Conservation (phyloP, 495 filamentous ascomycete genomes). For the Ascodesmis nigricans region DNA sequence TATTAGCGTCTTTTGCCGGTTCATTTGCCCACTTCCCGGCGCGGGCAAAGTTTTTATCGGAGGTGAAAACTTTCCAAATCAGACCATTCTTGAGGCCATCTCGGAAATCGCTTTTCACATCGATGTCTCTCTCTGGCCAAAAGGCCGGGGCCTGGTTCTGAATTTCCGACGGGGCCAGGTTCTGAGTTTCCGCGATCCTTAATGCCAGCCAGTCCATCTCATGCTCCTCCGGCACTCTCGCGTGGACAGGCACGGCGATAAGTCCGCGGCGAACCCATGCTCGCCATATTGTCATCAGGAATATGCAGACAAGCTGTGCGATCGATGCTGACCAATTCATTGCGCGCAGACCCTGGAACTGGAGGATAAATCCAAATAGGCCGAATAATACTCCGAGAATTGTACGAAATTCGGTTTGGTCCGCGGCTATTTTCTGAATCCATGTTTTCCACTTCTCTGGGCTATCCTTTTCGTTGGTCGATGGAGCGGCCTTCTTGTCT, state of each 20-base stretch:
- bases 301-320: constrained; percentile 7
- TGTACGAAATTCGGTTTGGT: not conserved
- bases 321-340: constrained; percentile 24
- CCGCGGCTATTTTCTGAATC: not conserved
- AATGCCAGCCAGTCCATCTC: constrained; percentile 10
- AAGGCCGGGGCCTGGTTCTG: not conserved
- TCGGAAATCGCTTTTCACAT: not conserved
- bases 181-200: not conserved
- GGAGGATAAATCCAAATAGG: constrained; percentile 25
- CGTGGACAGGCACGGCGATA: not conserved
- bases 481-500: not conserved
- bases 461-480: not conserved
- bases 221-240: not conserved
- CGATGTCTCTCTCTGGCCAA: not conserved
- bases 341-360: constrained; percentile 31
- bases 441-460: not conserved
- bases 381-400: constrained; percentile 1
- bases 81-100: not conserved
- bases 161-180: not conserved
- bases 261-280: constrained; percentile 6
- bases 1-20: not conserved
- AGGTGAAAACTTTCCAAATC: constrained; percentile 1
- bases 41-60: not conserved
- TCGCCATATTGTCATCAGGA: constrained; percentile 6
- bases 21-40: not conserved